Percentiles rank a stretch among this genome's conserved stretches.
Evolutionary conservation across 306 rosid genomes (phyloP).

Genomic region (Adenanthera pavonina): DNA sequence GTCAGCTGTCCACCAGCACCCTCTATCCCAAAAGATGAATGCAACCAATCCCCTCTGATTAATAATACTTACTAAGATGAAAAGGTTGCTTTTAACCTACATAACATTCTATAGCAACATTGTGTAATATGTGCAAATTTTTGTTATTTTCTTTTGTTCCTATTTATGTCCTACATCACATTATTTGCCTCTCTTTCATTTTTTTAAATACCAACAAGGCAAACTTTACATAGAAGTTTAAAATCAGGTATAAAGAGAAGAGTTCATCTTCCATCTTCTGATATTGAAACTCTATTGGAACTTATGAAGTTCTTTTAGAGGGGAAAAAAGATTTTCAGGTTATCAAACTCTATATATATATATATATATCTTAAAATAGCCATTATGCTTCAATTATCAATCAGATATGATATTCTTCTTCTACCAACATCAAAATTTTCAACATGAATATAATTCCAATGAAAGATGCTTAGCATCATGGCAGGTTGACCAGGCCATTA

Average conservation of each 20-base stretch:
- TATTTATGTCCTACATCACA: neutral
- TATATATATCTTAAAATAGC: neutral
- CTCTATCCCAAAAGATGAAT: neutral
- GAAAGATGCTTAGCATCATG: neutral
- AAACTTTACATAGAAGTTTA: neutral
- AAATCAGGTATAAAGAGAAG: neutral
- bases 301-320: neutral
- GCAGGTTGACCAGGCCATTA: neutral
- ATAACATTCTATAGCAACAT: neutral
- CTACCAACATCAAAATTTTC: neutral
- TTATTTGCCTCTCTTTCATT: neutral
- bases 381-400: slow-evolving; percentile 9
- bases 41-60: neutral
- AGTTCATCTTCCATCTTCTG: neutral
- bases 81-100: neutral
- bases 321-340: neutral
- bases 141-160: neutral
- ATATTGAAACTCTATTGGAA: neutral
- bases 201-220: neutral
- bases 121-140: neutral
- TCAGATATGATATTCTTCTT: neutral
- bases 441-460: neutral
- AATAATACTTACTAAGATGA: neutral
- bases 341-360: neutral
- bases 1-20: neutral